Evolutionary conservation across 352 stramenopile genomes (phyloP).

Genomic region (Globisporangium canariense): DNA sequence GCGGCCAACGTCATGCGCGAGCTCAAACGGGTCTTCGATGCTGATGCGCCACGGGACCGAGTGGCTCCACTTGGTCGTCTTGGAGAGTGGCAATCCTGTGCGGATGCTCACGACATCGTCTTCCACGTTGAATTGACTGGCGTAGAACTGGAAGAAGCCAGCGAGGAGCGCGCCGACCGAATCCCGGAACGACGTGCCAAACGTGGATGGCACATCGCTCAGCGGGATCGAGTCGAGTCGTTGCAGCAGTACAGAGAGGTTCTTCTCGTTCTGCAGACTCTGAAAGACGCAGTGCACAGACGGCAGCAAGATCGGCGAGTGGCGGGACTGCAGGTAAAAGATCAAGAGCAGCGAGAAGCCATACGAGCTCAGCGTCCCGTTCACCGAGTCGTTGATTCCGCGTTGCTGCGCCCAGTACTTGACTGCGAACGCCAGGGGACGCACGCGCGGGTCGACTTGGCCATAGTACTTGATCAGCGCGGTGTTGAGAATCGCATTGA

Average conservation of each 20-base stretch:
- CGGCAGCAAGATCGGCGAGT: constrained; percentile 48
- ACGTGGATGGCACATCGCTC: constrained; percentile 38
- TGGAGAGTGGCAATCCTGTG: constrained; percentile 54
- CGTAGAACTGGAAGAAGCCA: constrained; percentile 97
- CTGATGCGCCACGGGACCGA: constrained; percentile 69
- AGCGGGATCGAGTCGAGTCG: constrained; percentile 64
- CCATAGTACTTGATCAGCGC: constrained; percentile 73
- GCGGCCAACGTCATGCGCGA: constrained; percentile 72
- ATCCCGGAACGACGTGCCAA: constrained; percentile 66
- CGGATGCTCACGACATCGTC: constrained; percentile 93
- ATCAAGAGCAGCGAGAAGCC: constrained; percentile 96
- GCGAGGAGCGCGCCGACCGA: constrained; percentile 91
- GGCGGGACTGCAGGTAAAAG: constrained; percentile 93
- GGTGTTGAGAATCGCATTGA: constrained; percentile 76
- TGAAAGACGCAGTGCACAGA: constrained; percentile 45
- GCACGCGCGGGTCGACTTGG: constrained; percentile 70
- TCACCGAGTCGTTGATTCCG: constrained; percentile 95
- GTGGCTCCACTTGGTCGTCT: constrained; percentile 71
- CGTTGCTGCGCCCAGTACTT: constrained; percentile 97
- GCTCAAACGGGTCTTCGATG: constrained; percentile 86
- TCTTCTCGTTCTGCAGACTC: constrained; percentile 85
- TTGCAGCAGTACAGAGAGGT: constrained; percentile 81
- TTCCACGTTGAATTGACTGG: constrained; percentile 94
- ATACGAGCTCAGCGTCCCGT: constrained; percentile 97
- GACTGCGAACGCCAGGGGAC: constrained; percentile 94